Percentiles rank a stretch among this genome's conserved stretches.
Conservation (phyloP, 2,329 filamentous ascomycete species). For the Colletotrichum abscissum region DNA sequence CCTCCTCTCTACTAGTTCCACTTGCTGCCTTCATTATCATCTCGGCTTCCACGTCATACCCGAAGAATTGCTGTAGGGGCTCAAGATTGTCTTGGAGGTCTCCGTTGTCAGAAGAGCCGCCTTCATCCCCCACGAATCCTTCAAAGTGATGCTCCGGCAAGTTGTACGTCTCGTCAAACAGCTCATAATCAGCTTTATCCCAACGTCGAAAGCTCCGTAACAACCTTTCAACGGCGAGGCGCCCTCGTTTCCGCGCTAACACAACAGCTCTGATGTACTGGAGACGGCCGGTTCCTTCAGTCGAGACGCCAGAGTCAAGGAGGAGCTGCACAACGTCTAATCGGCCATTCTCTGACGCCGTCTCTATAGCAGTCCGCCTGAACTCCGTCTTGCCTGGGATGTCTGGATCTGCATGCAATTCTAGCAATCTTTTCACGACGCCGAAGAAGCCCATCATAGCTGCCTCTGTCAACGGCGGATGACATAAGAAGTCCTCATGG, state of each 20-base stretch:
- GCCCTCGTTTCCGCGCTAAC: background rate
- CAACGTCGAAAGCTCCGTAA: background rate
- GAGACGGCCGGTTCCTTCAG: background rate
- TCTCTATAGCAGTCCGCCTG: background rate
- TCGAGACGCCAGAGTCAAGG: background rate
- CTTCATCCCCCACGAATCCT: background rate
- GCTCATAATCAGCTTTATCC: background rate
- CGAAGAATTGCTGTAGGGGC: accelerated
- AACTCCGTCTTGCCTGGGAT: background rate
- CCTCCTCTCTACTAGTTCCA: too few relatives aligned
- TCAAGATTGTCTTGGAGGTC: too few relatives aligned
- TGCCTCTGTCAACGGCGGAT: background rate
- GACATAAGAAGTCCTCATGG: accelerated
- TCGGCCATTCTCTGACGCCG: background rate
- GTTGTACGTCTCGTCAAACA: background rate
- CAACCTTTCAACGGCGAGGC: background rate
- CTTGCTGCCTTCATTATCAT: too few relatives aligned
- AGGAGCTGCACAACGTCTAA: background rate
- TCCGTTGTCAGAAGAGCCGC: background rate
- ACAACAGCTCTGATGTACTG: constrained; percentile 2
- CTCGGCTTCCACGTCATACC: too few relatives aligned
- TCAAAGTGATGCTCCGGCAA: accelerated
- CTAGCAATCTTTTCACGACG: background rate
- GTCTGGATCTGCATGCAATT: background rate
- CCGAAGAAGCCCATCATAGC: background rate